phyloP scores from a whole-genome alignment of 2,329 filamentous ascomycete genomes.

The Davidsoniella australis region DNA sequence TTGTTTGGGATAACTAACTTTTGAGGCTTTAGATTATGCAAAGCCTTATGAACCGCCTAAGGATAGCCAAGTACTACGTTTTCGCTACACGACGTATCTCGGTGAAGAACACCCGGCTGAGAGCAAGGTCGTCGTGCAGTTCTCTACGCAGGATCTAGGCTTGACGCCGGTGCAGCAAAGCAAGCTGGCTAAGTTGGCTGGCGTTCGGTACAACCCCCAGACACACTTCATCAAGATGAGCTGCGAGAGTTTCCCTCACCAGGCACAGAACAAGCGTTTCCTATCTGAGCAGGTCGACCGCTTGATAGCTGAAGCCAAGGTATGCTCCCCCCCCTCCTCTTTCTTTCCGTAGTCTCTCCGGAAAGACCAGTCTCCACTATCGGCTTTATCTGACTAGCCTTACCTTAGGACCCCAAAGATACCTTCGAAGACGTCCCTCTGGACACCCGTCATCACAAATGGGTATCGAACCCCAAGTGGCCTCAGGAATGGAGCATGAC shows the following conservation, averaged over 20 bases:
- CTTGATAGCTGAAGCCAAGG: conserved; percentile 58
- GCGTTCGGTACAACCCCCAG: conserved; percentile 72
- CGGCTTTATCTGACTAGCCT: too few species aligned
- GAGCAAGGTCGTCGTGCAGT: conserved; percentile 88
- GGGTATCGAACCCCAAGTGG: conserved; percentile 51
- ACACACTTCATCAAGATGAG: conserved; percentile 74
- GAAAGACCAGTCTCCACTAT: neutral
- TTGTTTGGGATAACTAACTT: neutral
- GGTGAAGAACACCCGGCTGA: conserved; percentile 83
- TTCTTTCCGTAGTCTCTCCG: conserved; percentile 3
- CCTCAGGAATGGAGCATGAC: conserved; percentile 74
- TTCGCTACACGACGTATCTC: conserved; percentile 94
- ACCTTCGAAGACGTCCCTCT: conserved; percentile 79
- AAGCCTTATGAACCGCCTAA: conserved; percentile 63
- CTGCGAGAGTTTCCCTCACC: conserved; percentile 72
- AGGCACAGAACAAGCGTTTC: conserved; percentile 94
- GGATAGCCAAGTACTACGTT: conserved; percentile 57
- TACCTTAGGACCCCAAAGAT: conserved; percentile 47
- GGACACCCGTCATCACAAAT: conserved; percentile 64
- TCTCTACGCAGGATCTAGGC: conserved; percentile 55
- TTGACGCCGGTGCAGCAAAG: conserved; percentile 49
- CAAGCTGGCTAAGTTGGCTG: conserved; percentile 79
- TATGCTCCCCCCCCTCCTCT: conserved; percentile 17
- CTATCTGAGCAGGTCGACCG: conserved; percentile 61
- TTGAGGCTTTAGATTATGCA: conserved; percentile 46